Evolutionary conservation across 306 rosid species (phyloP).

Genomic region (Delonix regia): DNA sequence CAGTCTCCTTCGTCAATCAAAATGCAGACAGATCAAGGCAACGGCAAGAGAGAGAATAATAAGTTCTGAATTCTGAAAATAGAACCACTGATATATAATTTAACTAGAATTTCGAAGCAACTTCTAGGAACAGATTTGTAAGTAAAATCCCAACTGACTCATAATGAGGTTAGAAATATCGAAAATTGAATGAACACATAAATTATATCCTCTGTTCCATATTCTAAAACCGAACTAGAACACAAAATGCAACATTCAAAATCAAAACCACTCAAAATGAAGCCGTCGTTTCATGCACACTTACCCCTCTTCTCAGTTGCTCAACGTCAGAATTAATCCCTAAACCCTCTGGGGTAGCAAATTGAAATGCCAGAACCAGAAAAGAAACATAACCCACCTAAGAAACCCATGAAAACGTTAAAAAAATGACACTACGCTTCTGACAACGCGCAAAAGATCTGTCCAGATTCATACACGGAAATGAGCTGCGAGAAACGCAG

Average conservation of each 20-base stretch:
- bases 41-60: constrained; percentile 6
- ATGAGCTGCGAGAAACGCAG: constrained; percentile 41
- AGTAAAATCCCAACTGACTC: constrained; percentile 8
- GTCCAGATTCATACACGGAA: constrained; percentile 18
- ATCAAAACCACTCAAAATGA: neutral
- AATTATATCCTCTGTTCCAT: constrained; percentile 21
- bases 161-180: neutral
- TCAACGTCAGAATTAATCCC: constrained; percentile 21
- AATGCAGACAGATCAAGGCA: constrained; percentile 30
- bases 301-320: constrained; percentile 33
- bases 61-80: constrained; percentile 40
- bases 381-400: constrained; percentile 21
- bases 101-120: constrained; percentile 19
- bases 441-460: neutral
- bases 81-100: constrained; percentile 18
- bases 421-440: neutral
- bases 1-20: constrained; percentile 42
- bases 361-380: constrained; percentile 5
- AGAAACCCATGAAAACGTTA: neutral
- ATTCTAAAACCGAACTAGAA: constrained; percentile 27
- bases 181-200: constrained; percentile 16
- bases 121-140: neutral
- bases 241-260: constrained; percentile 30
- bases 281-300: constrained; percentile 35
- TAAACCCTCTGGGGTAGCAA: constrained; percentile 8